Evolutionary conservation across 306 rosid genomes (phyloP).

Genomic region (Cucurbita pepo): DNA sequence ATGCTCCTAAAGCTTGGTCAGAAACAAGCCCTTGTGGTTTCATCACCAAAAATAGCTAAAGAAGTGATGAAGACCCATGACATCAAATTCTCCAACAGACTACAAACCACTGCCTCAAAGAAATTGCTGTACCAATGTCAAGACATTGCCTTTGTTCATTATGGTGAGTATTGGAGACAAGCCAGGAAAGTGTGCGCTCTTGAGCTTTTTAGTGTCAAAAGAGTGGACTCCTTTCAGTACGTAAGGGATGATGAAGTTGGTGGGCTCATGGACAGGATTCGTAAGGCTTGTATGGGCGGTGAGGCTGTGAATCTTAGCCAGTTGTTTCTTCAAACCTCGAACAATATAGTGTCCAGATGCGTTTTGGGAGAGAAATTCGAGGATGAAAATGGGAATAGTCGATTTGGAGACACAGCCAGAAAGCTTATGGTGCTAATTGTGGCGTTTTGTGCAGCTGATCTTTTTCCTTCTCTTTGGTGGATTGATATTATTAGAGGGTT

Average conservation of each 20-base stretch:
- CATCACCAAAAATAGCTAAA: neutral
- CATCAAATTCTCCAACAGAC: neutral
- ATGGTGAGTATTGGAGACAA: conserved; percentile 14
- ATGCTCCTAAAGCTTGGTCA: neutral
- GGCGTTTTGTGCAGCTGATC: conserved; percentile 19
- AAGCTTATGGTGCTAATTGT: neutral
- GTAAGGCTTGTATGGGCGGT: neutral
- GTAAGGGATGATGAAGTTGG: neutral
- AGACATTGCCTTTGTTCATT: conserved; percentile 11
- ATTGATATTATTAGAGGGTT: conserved; percentile 19
- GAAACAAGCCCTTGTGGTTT: neutral
- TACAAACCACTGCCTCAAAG: neutral
- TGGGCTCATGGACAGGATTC: neutral
- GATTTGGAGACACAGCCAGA: neutral
- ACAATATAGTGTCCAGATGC: neutral
- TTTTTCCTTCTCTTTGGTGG: conserved; percentile 26
- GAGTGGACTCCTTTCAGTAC: neutral
- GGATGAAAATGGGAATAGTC: neutral
- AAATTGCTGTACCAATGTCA: conserved; percentile 9
- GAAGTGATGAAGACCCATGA: neutral
- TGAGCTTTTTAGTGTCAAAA: neutral
- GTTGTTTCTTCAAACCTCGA: neutral
- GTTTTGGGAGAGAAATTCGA: neutral
- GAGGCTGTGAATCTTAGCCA: neutral
- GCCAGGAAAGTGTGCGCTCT: neutral